Evolutionary conservation across 2,329 filamentous ascomycete species (phyloP).

Genomic region (Fusarium sp.): DNA sequence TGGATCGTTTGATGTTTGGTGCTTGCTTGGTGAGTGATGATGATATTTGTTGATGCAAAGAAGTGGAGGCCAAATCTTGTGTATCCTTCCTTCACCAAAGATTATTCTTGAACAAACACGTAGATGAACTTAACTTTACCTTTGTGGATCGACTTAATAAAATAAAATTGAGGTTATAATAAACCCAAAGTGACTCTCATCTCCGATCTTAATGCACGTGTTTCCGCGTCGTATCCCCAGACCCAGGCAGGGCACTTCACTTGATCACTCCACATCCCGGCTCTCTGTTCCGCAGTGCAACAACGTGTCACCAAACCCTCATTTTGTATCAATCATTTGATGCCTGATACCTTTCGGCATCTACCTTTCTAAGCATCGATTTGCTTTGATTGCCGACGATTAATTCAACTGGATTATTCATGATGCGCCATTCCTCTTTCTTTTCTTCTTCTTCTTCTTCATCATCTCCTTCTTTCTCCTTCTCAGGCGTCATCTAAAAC

Average conservation of each 20-base stretch:
- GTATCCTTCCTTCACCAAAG: neutral
- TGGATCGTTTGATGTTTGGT: neutral
- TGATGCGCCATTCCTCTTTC: conserved; percentile 28
- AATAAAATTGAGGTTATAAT: neutral
- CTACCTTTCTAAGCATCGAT: neutral
- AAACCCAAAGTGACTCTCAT: neutral
- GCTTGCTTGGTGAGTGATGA: neutral
- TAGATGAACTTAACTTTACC: neutral
- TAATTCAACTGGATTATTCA: neutral
- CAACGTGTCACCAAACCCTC: conserved; percentile 42
- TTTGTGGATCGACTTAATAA: neutral
- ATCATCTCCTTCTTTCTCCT: neutral
- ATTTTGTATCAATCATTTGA: neutral
- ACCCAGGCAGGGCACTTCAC: neutral
- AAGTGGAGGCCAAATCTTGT: neutral
- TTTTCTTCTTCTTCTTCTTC: neutral
- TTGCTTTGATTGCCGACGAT: neutral
- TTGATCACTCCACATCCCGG: conserved; percentile 28
- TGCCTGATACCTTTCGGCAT: neutral
- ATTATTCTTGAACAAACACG: neutral
- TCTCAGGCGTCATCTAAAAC: conserved; percentile 8
- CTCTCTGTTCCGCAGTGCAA: conserved; percentile 28
- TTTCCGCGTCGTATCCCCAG: conserved; percentile 30
- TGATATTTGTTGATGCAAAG: neutral
- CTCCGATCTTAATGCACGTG: conserved; percentile 37